Conservation (phyloP, 2,329 filamentous ascomycete species). For the Shiraia sp. region DNA sequence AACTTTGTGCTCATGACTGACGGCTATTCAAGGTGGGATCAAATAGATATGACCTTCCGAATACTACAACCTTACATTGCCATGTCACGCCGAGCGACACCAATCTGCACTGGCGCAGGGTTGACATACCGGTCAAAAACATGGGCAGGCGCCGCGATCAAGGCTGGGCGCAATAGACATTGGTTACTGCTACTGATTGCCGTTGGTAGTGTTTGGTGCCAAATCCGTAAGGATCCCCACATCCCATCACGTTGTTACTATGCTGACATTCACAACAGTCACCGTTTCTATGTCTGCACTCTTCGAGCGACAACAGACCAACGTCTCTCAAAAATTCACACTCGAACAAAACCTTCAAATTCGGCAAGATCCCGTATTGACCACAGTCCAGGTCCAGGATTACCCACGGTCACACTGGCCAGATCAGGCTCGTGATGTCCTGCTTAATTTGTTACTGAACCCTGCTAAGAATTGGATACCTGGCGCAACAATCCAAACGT, state of each 20-base stretch:
- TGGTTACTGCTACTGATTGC: slow-evolving; percentile 16
- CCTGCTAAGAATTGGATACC: slow-evolving; percentile 16
- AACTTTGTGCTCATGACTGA: too few species aligned
- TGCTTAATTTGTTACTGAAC: slow-evolving; percentile 6
- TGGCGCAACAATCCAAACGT: slow-evolving; percentile 11
- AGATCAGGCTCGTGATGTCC: too few species aligned
- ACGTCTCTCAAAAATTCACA: slow-evolving; percentile 1
- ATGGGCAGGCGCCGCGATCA: slow-evolving; percentile 17
- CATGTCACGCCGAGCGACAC: slow-evolving; percentile 15
- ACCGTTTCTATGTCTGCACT: slow-evolving; percentile 26
- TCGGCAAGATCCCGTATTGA: slow-evolving; percentile 10
- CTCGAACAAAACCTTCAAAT: slow-evolving; percentile 10
- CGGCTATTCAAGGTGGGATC: too few species aligned
- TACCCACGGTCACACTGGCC: not conserved
- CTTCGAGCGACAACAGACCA: slow-evolving; percentile 14
- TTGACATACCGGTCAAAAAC: slow-evolving; percentile 20
- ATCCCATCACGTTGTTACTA: too few species aligned
- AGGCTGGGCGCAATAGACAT: slow-evolving; percentile 14
- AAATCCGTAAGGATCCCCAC: too few species aligned
- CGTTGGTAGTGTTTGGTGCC: slow-evolving; percentile 14
- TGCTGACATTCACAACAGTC: too few species aligned
- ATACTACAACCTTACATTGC: slow-evolving; percentile 24
- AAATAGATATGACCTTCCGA: slow-evolving; percentile 20
- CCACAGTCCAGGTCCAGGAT: not conserved
- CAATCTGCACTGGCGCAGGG: slow-evolving; percentile 13